A percentile compares a stretch with the other conserved stretches of the same genome.
Conservation (phyloP, 345 rosid genomes). For the Pistacia integerrima region DNA sequence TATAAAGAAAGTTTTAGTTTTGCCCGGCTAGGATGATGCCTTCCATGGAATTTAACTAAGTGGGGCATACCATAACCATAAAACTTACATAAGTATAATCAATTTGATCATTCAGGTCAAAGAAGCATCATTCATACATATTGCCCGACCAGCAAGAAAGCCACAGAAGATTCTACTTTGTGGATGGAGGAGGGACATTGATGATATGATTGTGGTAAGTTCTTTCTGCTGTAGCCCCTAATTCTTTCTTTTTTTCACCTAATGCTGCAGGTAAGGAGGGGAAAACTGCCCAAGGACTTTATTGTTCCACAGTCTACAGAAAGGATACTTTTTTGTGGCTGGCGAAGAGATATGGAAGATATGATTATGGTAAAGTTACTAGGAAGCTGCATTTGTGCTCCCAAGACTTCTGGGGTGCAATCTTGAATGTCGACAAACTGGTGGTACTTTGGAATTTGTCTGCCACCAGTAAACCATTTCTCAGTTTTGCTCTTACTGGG, state of each 20-base stretch:
- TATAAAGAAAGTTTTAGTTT: slow-evolving; percentile 15
- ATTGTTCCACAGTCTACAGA: slow-evolving; percentile 55
- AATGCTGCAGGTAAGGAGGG: slow-evolving; percentile 72
- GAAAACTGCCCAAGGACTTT: slow-evolving; percentile 62
- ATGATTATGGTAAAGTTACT: slow-evolving; percentile 65
- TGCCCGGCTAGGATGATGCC: slow-evolving; percentile 33
- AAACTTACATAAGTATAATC: slow-evolving; percentile 42
- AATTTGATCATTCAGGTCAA: slow-evolving; percentile 75
- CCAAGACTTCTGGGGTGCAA: slow-evolving; percentile 29
- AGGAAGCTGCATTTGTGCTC: slow-evolving; percentile 31
- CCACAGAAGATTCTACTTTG: slow-evolving; percentile 85
- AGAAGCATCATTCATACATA: slow-evolving; percentile 56
- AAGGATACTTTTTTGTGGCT: slow-evolving; percentile 75
- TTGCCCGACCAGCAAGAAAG: slow-evolving; percentile 60
- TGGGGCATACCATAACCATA: slow-evolving; percentile 29
- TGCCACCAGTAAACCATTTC: slow-evolving; percentile 5
- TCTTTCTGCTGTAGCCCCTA: slow-evolving; percentile 62
- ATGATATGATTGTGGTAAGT: slow-evolving; percentile 89
- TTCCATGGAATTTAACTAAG: slow-evolving; percentile 32
- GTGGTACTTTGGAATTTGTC: slow-evolving; percentile 25
- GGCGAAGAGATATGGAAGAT: slow-evolving; percentile 90
- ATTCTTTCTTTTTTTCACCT: slow-evolving; percentile 48
- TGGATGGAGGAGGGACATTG: slow-evolving; percentile 90
- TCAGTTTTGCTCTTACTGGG: slow-evolving; percentile 18
- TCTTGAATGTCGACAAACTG: slow-evolving; percentile 23